phyloP scores from a whole-genome alignment of 1,139 yeast species.

The Taphrina populina region DNA sequence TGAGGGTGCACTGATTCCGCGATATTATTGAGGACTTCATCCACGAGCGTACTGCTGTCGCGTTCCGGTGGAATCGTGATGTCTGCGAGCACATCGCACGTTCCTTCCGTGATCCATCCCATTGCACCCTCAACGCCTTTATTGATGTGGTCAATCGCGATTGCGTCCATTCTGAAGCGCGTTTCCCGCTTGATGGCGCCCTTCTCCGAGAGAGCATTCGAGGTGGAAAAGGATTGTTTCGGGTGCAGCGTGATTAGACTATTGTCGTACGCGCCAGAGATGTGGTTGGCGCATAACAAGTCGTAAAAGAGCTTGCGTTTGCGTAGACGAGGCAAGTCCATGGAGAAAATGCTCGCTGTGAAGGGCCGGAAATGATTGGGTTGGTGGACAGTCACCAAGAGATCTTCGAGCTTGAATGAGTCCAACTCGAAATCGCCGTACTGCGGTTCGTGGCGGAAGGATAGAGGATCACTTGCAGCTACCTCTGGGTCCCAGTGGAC shows the following conservation, averaged over 20 bases:
- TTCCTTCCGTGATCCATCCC: constrained; percentile 92
- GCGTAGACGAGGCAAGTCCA: constrained; percentile 74
- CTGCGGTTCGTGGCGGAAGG: constrained; percentile 66
- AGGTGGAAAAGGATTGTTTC: constrained; percentile 49
- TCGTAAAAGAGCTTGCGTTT: constrained; percentile 94
- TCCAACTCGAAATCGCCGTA: constrained; percentile 95
- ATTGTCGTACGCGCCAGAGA: constrained; percentile 90
- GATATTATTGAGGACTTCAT: constrained; percentile 50
- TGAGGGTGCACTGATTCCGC: constrained; percentile 40
- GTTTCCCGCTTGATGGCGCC: constrained; percentile 64
- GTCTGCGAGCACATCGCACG: constrained; percentile 90
- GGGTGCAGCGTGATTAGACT: constrained; percentile 88
- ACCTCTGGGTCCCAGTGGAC: constrained; percentile 71
- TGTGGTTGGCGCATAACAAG: constrained; percentile 73
- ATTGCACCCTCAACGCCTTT: constrained; percentile 90
- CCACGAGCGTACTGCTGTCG: constrained; percentile 49
- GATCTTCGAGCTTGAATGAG: constrained; percentile 76
- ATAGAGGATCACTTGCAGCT: constrained; percentile 65
- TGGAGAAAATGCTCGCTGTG: constrained; percentile 78
- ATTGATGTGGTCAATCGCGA: constrained; percentile 83
- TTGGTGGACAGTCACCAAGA: constrained; percentile 73
- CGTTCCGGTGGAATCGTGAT: constrained; percentile 71
- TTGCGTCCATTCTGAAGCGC: constrained; percentile 76
- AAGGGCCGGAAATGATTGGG: constrained; percentile 81
- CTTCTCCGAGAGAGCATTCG: constrained; percentile 39